Conservation (phyloP, 2,329 filamentous ascomycete genomes). For the Leptoxyphium fumago region DNA sequence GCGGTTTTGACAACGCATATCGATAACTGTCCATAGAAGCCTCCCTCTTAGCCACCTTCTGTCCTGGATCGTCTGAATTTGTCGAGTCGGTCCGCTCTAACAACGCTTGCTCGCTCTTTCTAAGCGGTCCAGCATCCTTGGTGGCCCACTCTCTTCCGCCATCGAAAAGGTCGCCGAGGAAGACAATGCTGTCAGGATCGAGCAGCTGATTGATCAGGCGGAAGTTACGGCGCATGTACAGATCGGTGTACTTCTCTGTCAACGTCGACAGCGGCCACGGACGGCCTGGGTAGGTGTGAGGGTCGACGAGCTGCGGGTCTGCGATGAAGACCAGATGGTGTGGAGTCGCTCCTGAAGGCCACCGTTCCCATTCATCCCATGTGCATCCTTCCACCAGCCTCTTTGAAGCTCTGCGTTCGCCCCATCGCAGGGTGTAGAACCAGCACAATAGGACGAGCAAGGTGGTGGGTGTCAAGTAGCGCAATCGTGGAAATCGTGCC, state of each 20-base stretch:
- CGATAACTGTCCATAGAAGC: conserved; percentile 5
- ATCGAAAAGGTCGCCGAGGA: conserved; percentile 89
- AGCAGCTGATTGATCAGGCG: conserved; percentile 59
- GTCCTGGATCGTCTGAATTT: not conserved
- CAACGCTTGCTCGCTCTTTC: conserved; percentile 8
- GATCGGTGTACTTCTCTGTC: conserved; percentile 65
- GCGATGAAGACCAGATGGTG: conserved; percentile 76
- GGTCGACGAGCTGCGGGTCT: conserved; percentile 84
- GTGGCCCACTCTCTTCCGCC: conserved; percentile 93
- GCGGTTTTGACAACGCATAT: conserved; percentile 3
- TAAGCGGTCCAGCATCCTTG: conserved; percentile 12
- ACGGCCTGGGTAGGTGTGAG: conserved; percentile 83
- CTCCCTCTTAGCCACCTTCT: conserved; percentile 14
- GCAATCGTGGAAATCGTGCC: not conserved
- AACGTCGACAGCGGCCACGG: conserved; percentile 55
- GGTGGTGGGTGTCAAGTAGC: not conserved
- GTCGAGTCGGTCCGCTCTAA: conserved; percentile 5
- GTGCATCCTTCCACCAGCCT: conserved; percentile 55
- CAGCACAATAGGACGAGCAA: conserved; percentile 49
- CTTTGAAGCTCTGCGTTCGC: conserved; percentile 66
- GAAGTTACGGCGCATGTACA: conserved; percentile 76
- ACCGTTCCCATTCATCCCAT: conserved; percentile 84
- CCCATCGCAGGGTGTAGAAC: conserved; percentile 66
- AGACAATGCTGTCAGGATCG: conserved; percentile 76
- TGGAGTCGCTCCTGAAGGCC: conserved; percentile 65